Evolutionary conservation across 2,329 filamentous ascomycete genomes (phyloP), one percentile per base, ranked within the genome.

Genomic region (Triangularia setosa): DNA sequence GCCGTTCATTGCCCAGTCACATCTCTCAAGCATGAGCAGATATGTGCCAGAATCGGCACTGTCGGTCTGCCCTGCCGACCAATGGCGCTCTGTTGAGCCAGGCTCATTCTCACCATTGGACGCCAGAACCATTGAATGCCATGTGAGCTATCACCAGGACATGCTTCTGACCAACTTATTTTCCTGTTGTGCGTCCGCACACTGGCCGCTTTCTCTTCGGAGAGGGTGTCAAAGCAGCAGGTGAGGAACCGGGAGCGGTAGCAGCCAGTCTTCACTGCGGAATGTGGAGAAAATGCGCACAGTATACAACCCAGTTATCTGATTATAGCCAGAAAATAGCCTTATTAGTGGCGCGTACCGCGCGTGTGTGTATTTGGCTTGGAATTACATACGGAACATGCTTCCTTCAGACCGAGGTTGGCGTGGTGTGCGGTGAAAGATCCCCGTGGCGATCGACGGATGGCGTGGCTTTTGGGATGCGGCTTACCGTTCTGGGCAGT

Each of bases 401-500:
- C 35, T 59, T 64, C 65, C 63, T 18, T 60, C 61, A 63, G 58
- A 60, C 67, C 67, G 67, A 61, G 56, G 35, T 44, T 28, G 24
- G 57, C 16, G n/a, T 18, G 44, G 25, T 21, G 28, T 52, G 44
- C 44, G 35, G 33, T 35, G 12, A 59, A 48, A 48, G 60, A 68
- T 68, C 57, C 68, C 30, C 53, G 64, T 61, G 62, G 56, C 63
- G 60, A 65, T 68, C 65, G 62, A 30, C 61, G 62, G 64, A 60
- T 58, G 58, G 58, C 25, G 11, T 48, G 40, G 18, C 23, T 57
- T 27, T 53, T 23, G 12, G 55, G 16, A 61, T n/a, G n/a, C 68
- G 68, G 68, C 23, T 68, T 68, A 35, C 68, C 68, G 12, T 61
- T 69, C 60, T 58, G 30, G 68, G 68, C 57, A 66, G 58, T 65